Evolutionary conservation across 192 early-diverging fungal species (phyloP).

Genomic region (Podochytrium sp.): DNA sequence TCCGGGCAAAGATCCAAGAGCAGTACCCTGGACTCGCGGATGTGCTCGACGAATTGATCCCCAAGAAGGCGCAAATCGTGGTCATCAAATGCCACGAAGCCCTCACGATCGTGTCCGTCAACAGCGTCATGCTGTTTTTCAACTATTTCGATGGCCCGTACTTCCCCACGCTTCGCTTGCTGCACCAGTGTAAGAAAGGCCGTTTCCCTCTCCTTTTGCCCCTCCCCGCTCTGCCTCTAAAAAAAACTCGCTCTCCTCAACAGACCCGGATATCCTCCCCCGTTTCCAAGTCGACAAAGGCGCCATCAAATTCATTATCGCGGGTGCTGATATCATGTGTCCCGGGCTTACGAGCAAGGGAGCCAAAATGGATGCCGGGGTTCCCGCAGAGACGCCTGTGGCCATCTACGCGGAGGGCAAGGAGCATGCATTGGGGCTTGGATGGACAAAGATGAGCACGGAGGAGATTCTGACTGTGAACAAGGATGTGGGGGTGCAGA

Average conservation of each 20-base stretch:
- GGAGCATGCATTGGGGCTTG: slow-evolving; percentile 90
- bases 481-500: slow-evolving; percentile 89
- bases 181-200: slow-evolving; percentile 81
- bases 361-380: slow-evolving; percentile 72
- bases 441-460: slow-evolving; percentile 76
- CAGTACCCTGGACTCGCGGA: slow-evolving; percentile 88
- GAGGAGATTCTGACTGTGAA: slow-evolving; percentile 69
- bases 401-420: slow-evolving; percentile 96
- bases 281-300: slow-evolving; percentile 89
- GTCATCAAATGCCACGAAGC: slow-evolving; percentile 93
- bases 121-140: slow-evolving; percentile 88
- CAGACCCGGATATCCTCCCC: slow-evolving; percentile 90
- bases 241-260: background rate
- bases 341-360: slow-evolving; percentile 95
- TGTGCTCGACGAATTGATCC: slow-evolving; percentile 90
- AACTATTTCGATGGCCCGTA: slow-evolving; percentile 94
- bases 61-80: slow-evolving; percentile 90
- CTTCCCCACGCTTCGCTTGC: slow-evolving; percentile 80
- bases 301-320: slow-evolving; percentile 97
- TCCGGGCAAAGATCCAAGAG: slow-evolving; percentile 83
- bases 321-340: slow-evolving; percentile 98
- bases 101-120: slow-evolving; percentile 80
- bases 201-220: slow-evolving; percentile 25
- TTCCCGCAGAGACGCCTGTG: slow-evolving; percentile 76
- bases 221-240: background rate